These are phyloP conservation scores for Batrachochytrium dendrobatidis DNA, from an alignment of 371 early-diverging fungal species.

Conservation along the genomic window DNA sequence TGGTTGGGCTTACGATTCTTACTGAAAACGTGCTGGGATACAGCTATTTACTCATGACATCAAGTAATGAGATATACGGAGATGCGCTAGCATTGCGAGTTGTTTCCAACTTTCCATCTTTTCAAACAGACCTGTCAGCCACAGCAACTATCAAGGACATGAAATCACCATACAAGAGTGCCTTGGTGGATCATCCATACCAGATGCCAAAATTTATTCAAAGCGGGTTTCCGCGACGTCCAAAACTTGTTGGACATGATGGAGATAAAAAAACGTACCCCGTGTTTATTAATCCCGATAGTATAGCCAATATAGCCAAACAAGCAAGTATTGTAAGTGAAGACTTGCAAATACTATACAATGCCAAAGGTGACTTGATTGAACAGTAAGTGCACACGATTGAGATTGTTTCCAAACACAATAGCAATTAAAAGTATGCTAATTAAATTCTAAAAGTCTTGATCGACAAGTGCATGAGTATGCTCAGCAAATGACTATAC, in stretches of 20 bases:
- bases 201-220: constrained; percentile 5
- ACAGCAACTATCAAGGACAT: not conserved
- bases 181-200: constrained; percentile 5
- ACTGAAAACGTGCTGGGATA: constrained; percentile 18
- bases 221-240: not conserved
- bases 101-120: not conserved
- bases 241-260: not conserved
- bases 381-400: constrained; percentile 1
- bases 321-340: constrained; percentile 5
- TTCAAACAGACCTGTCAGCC: too few species aligned
- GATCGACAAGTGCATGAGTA: not conserved
- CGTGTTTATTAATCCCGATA: not conserved
- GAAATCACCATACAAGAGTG: constrained; percentile 1
- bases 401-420: not conserved
- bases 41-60: constrained; percentile 15
- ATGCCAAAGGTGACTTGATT: constrained; percentile 2
- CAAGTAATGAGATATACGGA: constrained; percentile 12
- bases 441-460: not conserved
- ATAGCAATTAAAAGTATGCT: not conserved
- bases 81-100: constrained; percentile 11
- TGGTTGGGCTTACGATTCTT: constrained; percentile 14
- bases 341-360: not conserved
- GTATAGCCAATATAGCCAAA: constrained; percentile 7
- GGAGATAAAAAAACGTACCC: not conserved
- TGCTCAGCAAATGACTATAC: not conserved